phyloP scores from a whole-genome alignment of 345 rosid species.

The Draba incana region DNA sequence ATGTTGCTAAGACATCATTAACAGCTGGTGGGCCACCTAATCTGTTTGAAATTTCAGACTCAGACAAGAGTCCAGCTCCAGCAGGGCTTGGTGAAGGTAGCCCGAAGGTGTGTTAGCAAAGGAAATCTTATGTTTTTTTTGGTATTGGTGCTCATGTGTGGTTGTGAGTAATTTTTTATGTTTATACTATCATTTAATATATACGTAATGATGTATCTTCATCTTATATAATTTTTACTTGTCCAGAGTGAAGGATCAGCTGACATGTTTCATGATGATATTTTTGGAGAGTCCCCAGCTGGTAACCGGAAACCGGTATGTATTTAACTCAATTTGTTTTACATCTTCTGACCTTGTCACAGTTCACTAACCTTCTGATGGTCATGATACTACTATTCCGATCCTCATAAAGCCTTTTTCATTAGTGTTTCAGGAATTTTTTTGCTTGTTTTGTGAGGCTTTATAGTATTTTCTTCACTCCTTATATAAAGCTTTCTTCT shows the following conservation, averaged over 20 bases:
- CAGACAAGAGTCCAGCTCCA: conserved; percentile 51
- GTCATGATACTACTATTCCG: not conserved
- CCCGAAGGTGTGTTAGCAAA: conserved; percentile 73
- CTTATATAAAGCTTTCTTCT: conserved; percentile 22
- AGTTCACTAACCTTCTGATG: conserved; percentile 5
- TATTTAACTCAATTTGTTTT: conserved; percentile 16
- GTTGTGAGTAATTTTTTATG: conserved; percentile 37
- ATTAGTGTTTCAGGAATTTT: not conserved
- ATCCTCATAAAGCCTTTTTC: conserved; percentile 20
- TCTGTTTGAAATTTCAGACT: conserved; percentile 49
- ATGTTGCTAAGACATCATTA: conserved; percentile 51
- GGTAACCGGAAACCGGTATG: conserved; percentile 69
- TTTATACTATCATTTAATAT: conserved; percentile 5
- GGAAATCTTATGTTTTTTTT: conserved; percentile 32
- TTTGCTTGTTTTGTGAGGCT: conserved; percentile 22
- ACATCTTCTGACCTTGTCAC: conserved; percentile 10
- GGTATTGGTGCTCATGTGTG: conserved; percentile 33
- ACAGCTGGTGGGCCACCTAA: conserved; percentile 61
- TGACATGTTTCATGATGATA: conserved; percentile 85
- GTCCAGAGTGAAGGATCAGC: conserved; percentile 86
- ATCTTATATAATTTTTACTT: conserved; percentile 27
- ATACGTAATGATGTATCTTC: conserved; percentile 18
- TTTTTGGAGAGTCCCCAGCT: conserved; percentile 94
- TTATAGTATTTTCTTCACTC: not conserved
- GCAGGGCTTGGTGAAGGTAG: conserved; percentile 92